phyloP scores from a whole-genome alignment of 345 rosid genomes.

The Euclidium syriacum region DNA sequence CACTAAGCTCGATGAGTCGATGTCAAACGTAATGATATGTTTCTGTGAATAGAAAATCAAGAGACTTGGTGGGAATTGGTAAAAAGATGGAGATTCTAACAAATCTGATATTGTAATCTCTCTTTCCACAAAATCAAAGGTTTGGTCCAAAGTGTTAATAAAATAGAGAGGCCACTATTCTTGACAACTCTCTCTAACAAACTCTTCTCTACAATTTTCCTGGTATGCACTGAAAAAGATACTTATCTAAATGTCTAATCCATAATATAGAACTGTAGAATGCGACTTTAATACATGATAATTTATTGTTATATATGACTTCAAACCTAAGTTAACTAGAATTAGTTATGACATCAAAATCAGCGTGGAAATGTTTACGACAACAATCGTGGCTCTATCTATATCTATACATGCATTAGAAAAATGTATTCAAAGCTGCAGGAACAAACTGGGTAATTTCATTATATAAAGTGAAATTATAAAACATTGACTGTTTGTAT shows the following conservation, averaged over 20 bases:
- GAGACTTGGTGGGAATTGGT: neutral
- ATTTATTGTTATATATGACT: slow-evolving; percentile 2
- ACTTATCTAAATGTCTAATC: slow-evolving; percentile 25
- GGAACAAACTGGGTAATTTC: too few relatives aligned
- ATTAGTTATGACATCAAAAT: slow-evolving; percentile 12
- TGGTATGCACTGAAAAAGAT: neutral
- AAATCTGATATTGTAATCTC: neutral
- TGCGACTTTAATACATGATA: slow-evolving; percentile 15
- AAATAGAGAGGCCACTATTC: slow-evolving; percentile 19
- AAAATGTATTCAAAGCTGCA: neutral
- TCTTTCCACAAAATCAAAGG: slow-evolving; percentile 15
- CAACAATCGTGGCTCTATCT: neutral
- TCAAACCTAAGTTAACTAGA: slow-evolving; percentile 1
- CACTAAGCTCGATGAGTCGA: too few relatives aligned
- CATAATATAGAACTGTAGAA: slow-evolving; percentile 15
- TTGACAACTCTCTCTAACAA: slow-evolving; percentile 25
- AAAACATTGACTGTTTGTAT: too few relatives aligned
- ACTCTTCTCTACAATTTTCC: slow-evolving; percentile 4
- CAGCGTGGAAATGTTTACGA: neutral
- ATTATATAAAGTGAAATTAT: too few relatives aligned
- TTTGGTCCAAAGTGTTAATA: slow-evolving; percentile 7
- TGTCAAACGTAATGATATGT: neutral
- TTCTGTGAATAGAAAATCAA: neutral
- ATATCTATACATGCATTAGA: neutral
- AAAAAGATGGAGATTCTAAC: neutral